These are phyloP conservation scores for Rhizopogon sp. DNA, from an alignment of 768 basidiomycete species.

Conservation along the genomic window DNA sequence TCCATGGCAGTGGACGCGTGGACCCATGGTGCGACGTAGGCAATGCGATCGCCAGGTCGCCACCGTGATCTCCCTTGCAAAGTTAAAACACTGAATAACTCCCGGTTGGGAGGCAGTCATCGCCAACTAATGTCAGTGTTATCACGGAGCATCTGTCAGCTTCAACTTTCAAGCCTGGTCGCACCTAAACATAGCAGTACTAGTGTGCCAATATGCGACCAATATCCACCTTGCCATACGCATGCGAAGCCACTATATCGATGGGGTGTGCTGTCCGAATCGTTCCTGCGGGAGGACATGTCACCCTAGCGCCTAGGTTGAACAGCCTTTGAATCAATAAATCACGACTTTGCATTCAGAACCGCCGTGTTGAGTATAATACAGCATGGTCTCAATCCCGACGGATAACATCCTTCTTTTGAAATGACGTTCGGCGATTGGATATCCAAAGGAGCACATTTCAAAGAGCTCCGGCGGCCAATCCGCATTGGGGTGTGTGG, in stretches of 20 bases:
- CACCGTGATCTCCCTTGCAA: not conserved
- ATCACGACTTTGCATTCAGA: not conserved
- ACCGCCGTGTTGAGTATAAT: not conserved
- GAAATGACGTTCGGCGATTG: not conserved
- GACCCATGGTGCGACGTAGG: too few relatives aligned
- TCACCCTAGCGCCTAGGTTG: not conserved
- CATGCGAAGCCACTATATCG: not conserved
- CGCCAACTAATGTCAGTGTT: not conserved
- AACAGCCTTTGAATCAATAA: not conserved
- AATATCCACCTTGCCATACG: not conserved
- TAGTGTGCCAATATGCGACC: not conserved
- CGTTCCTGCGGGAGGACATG: not conserved
- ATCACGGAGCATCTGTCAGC: not conserved
- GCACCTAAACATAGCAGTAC: not conserved
- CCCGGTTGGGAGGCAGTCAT: not conserved
- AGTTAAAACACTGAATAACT: not conserved
- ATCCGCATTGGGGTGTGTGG: not conserved
- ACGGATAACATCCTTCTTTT: not conserved
- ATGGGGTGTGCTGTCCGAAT: not conserved
- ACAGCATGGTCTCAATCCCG: not conserved
- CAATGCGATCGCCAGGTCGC: too few relatives aligned
- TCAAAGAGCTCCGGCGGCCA: not conserved
- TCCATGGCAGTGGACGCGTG: not conserved
- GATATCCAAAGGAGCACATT: not conserved
- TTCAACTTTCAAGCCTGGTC: not conserved